Evolutionary conservation across 1,284 basidiomycete genomes (phyloP), one percentile per base, ranked within the genome.

Genomic region (Ustilago curta): DNA sequence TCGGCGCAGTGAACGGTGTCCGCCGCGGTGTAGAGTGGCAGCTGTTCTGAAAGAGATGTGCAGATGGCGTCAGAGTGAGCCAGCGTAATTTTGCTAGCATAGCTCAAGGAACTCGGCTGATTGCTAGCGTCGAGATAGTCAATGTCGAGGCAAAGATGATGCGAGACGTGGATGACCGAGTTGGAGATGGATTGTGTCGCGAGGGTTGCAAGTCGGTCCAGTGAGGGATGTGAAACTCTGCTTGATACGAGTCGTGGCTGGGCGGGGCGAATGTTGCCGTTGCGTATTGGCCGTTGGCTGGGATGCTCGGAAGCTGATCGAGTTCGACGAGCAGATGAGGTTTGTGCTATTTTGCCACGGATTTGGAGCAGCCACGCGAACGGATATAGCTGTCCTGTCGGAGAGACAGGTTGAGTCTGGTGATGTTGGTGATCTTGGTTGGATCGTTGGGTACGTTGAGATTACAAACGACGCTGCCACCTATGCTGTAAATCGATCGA

Each of bases 141-240:
- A 4, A 67, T 42, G 23, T 3, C 18, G 18, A 67, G 19, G n/a
- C 43, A 19, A n/a, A 67, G 52, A 12, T 49, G 57, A 50, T 67
- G 64, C 7, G 58, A 67, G 21, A 59, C 23, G 18, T 44, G 39
- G 14, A 59, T 48, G 12, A 25, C 23, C 5, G 50, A 29, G 21
- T 21, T 32, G 4, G 50, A 53, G 14, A 37, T 43, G 3, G 19
- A 7, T 11, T 58, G 32, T 1, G 60, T 52, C 14, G n/a, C n/a
- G 62, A 42, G 6, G 62, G 43, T 11, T 64, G 55, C 6, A 58
- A 3, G 3, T 45, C 55, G 16, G 40, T 12, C 23, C 21, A 40
- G 5, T n/a, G 12, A 8, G 52, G 52, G 23, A 56, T 48, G n/a
- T 27, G 18, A 23, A 56, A 23, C 2, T 29, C n/a, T 8, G 25